Percentiles rank a stretch among this genome's conserved stretches.
These are phyloP conservation scores for Erodium texanum DNA, from an alignment of 441 rosid species.

Conservation along the genomic window DNA sequence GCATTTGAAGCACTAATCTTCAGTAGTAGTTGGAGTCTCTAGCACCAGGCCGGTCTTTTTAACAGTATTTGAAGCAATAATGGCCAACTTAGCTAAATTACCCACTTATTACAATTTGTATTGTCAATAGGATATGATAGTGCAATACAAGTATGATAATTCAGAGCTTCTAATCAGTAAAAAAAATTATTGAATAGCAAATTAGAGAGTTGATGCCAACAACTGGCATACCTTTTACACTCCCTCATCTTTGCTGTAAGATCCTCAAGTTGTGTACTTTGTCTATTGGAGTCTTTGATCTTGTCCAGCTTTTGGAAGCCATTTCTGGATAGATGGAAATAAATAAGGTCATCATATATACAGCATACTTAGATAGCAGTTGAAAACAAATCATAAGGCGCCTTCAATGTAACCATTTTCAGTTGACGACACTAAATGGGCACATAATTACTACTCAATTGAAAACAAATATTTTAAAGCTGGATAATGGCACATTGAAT, in stretches of 20 bases:
- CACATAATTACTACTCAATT: neutral
- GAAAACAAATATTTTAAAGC: too few relatives aligned
- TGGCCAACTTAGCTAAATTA: neutral
- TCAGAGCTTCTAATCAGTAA: neutral
- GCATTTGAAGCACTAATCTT: neutral
- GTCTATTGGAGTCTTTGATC: slow-evolving; percentile 25
- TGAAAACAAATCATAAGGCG: neutral
- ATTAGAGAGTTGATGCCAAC: neutral
- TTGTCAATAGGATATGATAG: neutral
- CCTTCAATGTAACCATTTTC: neutral
- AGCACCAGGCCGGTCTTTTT: neutral
- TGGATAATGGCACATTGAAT: too few relatives aligned
- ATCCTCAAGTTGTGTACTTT: slow-evolving; percentile 28
- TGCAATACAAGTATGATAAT: neutral
- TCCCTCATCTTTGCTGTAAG: slow-evolving; percentile 31
- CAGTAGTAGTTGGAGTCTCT: neutral
- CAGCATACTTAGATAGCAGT: neutral
- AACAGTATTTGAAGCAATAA: neutral
- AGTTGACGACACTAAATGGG: neutral
- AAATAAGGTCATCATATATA: neutral
- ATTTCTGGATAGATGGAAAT: slow-evolving; percentile 14
- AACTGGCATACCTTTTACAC: slow-evolving; percentile 22
- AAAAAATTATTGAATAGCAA: neutral
- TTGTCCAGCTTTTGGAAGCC: slow-evolving; percentile 31
- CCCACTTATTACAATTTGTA: neutral